Percentiles rank a stretch among this genome's conserved stretches.
Evolutionary conservation across 2,329 filamentous ascomycete genomes (phyloP).

Genomic region (Xylaria sp.): DNA sequence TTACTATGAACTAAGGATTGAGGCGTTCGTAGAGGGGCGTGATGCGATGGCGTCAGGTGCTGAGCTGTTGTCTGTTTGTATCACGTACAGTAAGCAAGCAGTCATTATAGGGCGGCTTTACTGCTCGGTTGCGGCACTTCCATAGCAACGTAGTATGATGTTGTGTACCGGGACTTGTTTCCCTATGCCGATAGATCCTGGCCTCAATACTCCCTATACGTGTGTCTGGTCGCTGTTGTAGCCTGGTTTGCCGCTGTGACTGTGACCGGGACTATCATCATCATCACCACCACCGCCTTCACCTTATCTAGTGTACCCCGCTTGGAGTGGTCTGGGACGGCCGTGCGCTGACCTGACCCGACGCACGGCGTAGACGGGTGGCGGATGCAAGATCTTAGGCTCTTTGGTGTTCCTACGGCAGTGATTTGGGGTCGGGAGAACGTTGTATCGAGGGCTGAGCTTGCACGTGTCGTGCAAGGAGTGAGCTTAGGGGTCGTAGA

Average conservation of each 20-base stretch:
- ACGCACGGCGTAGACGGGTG: not conserved
- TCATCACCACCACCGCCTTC: not conserved
- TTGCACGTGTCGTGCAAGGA: conserved; percentile 14
- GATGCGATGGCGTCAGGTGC: conserved; percentile 1
- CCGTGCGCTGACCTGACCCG: not conserved
- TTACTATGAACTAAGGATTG: conserved; percentile 9
- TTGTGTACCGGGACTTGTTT: conserved; percentile 14
- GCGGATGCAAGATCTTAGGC: not conserved
- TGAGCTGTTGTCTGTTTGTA: not conserved
- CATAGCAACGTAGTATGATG: conserved; percentile 19
- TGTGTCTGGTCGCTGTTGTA: not conserved
- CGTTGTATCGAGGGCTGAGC: conserved; percentile 17
- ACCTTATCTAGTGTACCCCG: conserved; percentile 20
- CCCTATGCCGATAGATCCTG: conserved; percentile 5
- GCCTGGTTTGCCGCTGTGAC: not conserved
- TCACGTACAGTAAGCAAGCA: conserved; percentile 24
- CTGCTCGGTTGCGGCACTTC: conserved; percentile 7
- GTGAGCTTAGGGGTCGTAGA: not conserved
- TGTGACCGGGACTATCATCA: not conserved
- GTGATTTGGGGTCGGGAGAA: not conserved
- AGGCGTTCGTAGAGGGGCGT: conserved; percentile 13
- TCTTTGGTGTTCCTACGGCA: not conserved
- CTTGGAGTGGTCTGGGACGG: not conserved
- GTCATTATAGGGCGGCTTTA: conserved; percentile 7
- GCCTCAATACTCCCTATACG: not conserved